These are phyloP conservation scores for Diaporthe amygdali DNA, from an alignment of 2,329 filamentous ascomycete genomes.

Conservation along the genomic window DNA sequence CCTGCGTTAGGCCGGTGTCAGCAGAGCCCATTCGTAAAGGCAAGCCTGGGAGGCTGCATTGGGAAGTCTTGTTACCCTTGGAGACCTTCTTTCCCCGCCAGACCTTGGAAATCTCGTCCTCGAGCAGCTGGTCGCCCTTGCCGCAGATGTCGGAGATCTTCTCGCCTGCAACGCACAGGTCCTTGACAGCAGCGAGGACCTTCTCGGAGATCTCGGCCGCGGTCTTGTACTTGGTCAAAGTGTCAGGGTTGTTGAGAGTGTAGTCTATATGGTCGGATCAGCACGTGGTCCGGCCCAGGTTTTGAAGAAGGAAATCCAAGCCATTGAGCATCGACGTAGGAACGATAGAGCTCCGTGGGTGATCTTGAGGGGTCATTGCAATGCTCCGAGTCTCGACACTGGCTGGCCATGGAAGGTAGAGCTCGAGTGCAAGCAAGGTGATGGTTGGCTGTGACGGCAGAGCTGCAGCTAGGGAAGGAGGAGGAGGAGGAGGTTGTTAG, in stretches of 20 bases:
- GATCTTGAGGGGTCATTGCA: background rate
- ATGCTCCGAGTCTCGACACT: background rate
- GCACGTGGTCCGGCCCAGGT: background rate
- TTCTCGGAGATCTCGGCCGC: slow-evolving; percentile 95
- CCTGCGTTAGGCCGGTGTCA: slow-evolving; percentile 51
- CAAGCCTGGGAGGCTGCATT: background rate
- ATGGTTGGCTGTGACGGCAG: background rate
- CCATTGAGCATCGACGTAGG: background rate
- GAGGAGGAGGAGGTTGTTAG: background rate
- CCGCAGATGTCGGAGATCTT: slow-evolving; percentile 96
- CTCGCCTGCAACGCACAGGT: slow-evolving; percentile 78
- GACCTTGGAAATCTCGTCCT: slow-evolving; percentile 92
- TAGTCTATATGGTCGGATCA: slow-evolving; percentile 64
- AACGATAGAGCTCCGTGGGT: background rate
- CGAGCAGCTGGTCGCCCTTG: slow-evolving; percentile 92
- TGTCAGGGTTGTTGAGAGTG: slow-evolving; percentile 88
- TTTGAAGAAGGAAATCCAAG: background rate
- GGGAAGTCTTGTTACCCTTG: slow-evolving; percentile 69
- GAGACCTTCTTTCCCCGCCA: slow-evolving; percentile 97
- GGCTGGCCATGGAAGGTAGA: background rate
- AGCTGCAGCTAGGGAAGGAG: background rate
- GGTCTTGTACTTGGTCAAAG: slow-evolving; percentile 98
- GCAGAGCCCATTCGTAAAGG: background rate
- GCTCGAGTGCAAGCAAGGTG: background rate
- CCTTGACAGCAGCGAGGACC: slow-evolving; percentile 84